Base-by-base conservation (phyloP, 805 yeast genomes). In the Barnettozyma botsteinii region DNA sequence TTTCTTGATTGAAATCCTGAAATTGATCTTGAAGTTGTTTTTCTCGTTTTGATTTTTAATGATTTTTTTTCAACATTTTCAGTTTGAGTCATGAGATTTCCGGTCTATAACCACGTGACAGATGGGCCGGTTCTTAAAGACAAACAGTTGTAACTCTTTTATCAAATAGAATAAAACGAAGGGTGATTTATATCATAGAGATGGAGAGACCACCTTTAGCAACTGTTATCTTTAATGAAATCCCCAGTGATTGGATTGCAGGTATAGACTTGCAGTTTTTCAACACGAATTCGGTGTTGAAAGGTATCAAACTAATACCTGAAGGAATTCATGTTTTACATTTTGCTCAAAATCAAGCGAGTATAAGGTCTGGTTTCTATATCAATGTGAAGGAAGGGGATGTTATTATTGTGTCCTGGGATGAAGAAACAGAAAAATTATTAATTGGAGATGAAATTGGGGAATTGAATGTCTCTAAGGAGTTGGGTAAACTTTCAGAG, bases 261-360 rank as follows among this genome's bases (percentile, higher is more conserved):
- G 81, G 81, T 1, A 65, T 75, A 20, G 80, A 76, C 44, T 52
- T 69, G 17, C 70, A 66, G 43, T 74, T 70, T 52, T 73, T 75
- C 61, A 62, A 60, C 26, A 51, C 70, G 8, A 67, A 64, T 20
- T 43, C 55, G 9, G 40, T 58, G 3, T 59, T 74, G 19, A 61
- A 57, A 41, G 85, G 85, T 1, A 65, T 80, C 46, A 77, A 76
- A 46, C 55, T 59, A 14, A 60, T 80, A 4, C 67, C 75, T 0
- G 42, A 54, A 4, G 85, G 85, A 0, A 34, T 67, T 0, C 86
- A 80, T 55, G 56, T 77, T 2, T 48, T 79, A 11, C 85, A 80
- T 55, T 68, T 72, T 58, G 71, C 75, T 0, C 56, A 57, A 30
- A 57, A 52, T 37, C 46, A 52, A 6, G 37, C 51, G 29, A 74